A percentile compares a stretch with the other conserved stretches of the same genome.
Conservation (phyloP, 148 eudicot species). For the Gaultheria prostrata region DNA sequence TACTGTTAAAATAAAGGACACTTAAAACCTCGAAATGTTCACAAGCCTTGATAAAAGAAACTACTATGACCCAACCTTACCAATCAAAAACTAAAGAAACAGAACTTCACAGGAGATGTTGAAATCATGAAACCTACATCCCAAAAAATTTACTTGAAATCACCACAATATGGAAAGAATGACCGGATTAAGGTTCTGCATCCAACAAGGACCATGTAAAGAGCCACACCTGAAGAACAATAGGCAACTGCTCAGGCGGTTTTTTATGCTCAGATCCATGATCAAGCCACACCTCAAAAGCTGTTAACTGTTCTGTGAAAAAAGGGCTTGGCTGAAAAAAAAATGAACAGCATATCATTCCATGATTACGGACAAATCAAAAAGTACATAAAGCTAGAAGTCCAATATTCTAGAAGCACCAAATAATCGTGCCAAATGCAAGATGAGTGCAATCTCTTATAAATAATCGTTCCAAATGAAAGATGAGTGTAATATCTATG, state of each 20-base stretch:
- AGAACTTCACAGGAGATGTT: constrained; percentile 7
- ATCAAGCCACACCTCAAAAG: constrained; percentile 97
- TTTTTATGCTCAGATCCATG: constrained; percentile 87
- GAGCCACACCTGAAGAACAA: constrained; percentile 78
- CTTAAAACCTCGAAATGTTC: not conserved
- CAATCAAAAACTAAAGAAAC: constrained; percentile 20
- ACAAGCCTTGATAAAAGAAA: not conserved
- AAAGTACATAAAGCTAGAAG: not conserved
- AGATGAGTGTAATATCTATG: not conserved
- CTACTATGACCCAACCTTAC: constrained; percentile 17
- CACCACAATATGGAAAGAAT: constrained; percentile 9
- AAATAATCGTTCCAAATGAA: not conserved
- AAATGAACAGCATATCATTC: constrained; percentile 11
- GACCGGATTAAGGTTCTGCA: constrained; percentile 2
- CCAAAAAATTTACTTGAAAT: not conserved
- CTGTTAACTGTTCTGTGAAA: constrained; percentile 84
- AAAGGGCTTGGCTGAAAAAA: constrained; percentile 81
- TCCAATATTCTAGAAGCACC: not conserved
- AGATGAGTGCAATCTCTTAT: not conserved
- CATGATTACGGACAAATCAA: not conserved
- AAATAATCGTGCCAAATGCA: not conserved
- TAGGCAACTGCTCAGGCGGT: constrained; percentile 88
- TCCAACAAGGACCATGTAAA: not conserved
- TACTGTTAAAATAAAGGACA: not conserved
- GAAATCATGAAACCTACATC: constrained; percentile 17